Percentiles rank a stretch among this genome's conserved stretches.
phyloP scores from a whole-genome alignment of 306 rosid species.

The Pyrus communis region DNA sequence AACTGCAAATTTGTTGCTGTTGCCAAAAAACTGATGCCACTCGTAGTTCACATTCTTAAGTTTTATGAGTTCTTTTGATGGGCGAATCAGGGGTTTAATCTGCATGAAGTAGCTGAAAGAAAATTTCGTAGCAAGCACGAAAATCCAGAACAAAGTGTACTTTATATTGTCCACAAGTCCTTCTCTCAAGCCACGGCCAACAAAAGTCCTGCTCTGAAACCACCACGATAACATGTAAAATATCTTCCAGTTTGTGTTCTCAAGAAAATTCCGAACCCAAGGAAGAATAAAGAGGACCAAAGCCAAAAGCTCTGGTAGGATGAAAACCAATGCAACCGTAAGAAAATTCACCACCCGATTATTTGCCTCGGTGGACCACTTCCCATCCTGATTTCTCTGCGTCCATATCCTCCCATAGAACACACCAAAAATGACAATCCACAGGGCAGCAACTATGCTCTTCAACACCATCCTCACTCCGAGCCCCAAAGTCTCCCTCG shows the following conservation, averaged over 20 bases:
- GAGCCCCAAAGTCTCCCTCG: constrained; percentile 71
- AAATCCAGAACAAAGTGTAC: constrained; percentile 73
- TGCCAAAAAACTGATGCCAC: constrained; percentile 51
- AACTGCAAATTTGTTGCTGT: constrained; percentile 58
- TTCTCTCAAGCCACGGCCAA: constrained; percentile 95
- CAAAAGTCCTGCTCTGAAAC: constrained; percentile 84
- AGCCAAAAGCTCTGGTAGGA: constrained; percentile 77
- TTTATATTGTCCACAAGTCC: constrained; percentile 74
- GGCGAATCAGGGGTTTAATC: constrained; percentile 81
- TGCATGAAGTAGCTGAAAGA: constrained; percentile 82
- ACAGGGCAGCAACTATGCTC: constrained; percentile 56
- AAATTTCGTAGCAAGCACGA: constrained; percentile 75
- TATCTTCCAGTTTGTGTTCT: constrained; percentile 76
- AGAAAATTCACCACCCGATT: constrained; percentile 53
- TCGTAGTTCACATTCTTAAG: constrained; percentile 38
- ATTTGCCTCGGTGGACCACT: constrained; percentile 62
- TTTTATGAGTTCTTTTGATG: constrained; percentile 50
- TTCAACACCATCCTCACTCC: constrained; percentile 78
- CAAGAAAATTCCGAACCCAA: constrained; percentile 84
- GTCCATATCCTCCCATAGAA: constrained; percentile 74
- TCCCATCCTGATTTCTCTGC: constrained; percentile 47
- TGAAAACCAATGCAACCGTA: constrained; percentile 46
- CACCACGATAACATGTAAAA: constrained; percentile 84
- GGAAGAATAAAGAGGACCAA: constrained; percentile 66
- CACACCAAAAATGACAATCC: constrained; percentile 68